Evolutionary conservation across 2,329 filamentous ascomycete species (phyloP), one percentile per base, ranked within the genome.

Genomic region (Aspergillus hortae): DNA sequence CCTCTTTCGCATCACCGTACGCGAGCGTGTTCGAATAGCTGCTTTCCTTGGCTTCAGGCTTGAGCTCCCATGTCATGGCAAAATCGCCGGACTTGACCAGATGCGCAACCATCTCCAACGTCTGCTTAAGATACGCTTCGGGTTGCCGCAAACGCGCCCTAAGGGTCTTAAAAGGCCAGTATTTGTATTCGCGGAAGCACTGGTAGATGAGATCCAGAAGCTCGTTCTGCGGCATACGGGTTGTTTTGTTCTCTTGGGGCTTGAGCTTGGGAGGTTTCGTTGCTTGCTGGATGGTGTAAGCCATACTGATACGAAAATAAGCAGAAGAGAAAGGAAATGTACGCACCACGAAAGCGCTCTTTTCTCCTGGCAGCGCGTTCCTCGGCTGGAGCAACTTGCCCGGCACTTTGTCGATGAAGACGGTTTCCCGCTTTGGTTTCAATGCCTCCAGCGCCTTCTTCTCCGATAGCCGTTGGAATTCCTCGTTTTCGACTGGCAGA

Each of bases 131-230:
- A 70, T 92, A 97, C n/a, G 88, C 86, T 68, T 97, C 94, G 1
- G 94, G 94, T 73, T 99, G 94, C 54, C 86, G 83, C 36, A 95
- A 82, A 55, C 81, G 77, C 46, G 84, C 80, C 57, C 90, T 90
- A 61, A 99, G 82, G 4, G 88, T 84, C 66, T 90, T 92, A 79
- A 97, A 89, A n/a, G 88, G 86, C 92, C 92, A 99, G 73, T 94
- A 97, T 62, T 87, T 85, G 78, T 88, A 95, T 64, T 88, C 78
- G 51, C 86, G 83, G 83, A 96, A 99, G 67, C 86, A 88, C 45
- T 81, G 76, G 77, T 92, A 91, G 55, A 99, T 85, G 58, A 84
- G 81, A 74, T 96, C 92, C 73, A 95, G 76, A 56, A 99, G 84
- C 64, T 94, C 88, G 77, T 90, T 87, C 71, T 92, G 86, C 42